Percentiles rank a stretch among this genome's conserved stretches.
Evolutionary conservation across 1,284 basidiomycete species (phyloP).

Genomic region (Coniferiporia sulphurascens): DNA sequence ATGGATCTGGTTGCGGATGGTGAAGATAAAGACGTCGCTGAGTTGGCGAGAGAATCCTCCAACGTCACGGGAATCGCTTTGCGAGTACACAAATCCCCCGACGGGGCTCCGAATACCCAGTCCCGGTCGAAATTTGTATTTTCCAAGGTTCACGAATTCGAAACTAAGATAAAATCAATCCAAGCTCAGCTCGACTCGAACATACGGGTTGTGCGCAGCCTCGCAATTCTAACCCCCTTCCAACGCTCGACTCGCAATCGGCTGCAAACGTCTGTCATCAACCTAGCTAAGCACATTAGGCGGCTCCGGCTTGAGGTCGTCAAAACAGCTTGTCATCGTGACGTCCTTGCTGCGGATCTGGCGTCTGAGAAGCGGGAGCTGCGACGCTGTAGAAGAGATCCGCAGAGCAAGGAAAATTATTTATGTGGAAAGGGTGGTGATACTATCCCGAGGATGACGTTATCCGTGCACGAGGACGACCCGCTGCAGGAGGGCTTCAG

Average conservation of each 20-base stretch:
- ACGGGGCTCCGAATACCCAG: slow-evolving; percentile 31
- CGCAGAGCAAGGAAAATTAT: slow-evolving; percentile 60
- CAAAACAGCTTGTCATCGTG: slow-evolving; percentile 69
- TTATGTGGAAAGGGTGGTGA: neutral
- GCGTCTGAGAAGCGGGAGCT: slow-evolving; percentile 67
- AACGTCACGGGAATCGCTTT: neutral
- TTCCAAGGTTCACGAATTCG: slow-evolving; percentile 60
- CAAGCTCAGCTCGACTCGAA: slow-evolving; percentile 66
- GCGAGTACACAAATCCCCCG: slow-evolving; percentile 18
- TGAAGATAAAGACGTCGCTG: neutral
- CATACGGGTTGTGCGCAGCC: slow-evolving; percentile 72
- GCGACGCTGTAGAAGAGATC: slow-evolving; percentile 57
- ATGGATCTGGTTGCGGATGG: slow-evolving; percentile 7
- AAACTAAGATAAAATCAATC: slow-evolving; percentile 50
- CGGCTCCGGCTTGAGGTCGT: slow-evolving; percentile 70
- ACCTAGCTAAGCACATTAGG: slow-evolving; percentile 63
- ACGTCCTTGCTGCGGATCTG: slow-evolving; percentile 71
- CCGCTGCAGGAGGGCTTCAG: slow-evolving; percentile 22
- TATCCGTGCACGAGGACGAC: slow-evolving; percentile 37
- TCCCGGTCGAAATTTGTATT: slow-evolving; percentile 57
- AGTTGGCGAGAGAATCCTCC: neutral
- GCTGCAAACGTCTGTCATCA: slow-evolving; percentile 58
- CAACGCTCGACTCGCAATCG: slow-evolving; percentile 77
- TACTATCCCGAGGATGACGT: slow-evolving; percentile 37
- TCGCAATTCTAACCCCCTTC: slow-evolving; percentile 86